Evolutionary conservation across 2,329 filamentous ascomycete species (phyloP).

Genomic region (Epichloe festucae): DNA sequence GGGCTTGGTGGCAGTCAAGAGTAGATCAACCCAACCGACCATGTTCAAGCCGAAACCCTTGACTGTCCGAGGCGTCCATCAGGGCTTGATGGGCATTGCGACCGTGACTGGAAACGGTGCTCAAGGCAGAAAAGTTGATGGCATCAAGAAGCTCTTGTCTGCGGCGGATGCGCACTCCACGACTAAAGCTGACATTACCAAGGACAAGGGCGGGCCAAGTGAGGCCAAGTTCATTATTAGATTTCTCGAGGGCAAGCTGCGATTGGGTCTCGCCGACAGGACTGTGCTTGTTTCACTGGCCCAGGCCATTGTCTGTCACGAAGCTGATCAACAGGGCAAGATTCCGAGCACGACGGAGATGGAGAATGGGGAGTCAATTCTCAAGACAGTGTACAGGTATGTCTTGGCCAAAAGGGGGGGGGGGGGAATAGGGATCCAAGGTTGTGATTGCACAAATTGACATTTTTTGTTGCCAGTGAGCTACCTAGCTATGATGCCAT

Average conservation of each 20-base stretch:
- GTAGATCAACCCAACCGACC: slow-evolving; percentile 84
- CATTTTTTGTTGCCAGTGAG: slow-evolving; percentile 38
- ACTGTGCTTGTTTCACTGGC: slow-evolving; percentile 83
- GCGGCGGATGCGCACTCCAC: slow-evolving; percentile 63
- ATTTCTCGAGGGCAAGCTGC: slow-evolving; percentile 86
- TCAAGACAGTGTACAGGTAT: slow-evolving; percentile 84
- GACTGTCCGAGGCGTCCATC: slow-evolving; percentile 75
- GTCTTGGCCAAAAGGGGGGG: slow-evolving; percentile 9
- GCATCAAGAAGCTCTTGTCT: slow-evolving; percentile 93
- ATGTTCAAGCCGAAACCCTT: slow-evolving; percentile 97
- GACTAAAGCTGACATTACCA: slow-evolving; percentile 76
- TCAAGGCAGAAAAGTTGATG: slow-evolving; percentile 80
- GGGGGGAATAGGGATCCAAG: background rate
- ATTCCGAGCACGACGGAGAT: slow-evolving; percentile 62
- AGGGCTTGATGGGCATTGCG: slow-evolving; percentile 78
- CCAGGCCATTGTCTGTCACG: slow-evolving; percentile 77
- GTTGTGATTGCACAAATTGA: background rate
- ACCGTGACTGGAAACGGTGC: slow-evolving; percentile 76
- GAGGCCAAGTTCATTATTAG: slow-evolving; percentile 91
- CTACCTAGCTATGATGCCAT: slow-evolving; percentile 92
- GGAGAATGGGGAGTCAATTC: slow-evolving; percentile 67
- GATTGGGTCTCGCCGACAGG: slow-evolving; percentile 82
- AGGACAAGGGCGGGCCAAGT: slow-evolving; percentile 86
- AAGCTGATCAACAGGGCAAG: slow-evolving; percentile 57
- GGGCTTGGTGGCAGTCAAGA: slow-evolving; percentile 89